Evolutionary conservation across 1,139 yeast genomes (phyloP).

Genomic region (Tardiomyces digboiensis): DNA sequence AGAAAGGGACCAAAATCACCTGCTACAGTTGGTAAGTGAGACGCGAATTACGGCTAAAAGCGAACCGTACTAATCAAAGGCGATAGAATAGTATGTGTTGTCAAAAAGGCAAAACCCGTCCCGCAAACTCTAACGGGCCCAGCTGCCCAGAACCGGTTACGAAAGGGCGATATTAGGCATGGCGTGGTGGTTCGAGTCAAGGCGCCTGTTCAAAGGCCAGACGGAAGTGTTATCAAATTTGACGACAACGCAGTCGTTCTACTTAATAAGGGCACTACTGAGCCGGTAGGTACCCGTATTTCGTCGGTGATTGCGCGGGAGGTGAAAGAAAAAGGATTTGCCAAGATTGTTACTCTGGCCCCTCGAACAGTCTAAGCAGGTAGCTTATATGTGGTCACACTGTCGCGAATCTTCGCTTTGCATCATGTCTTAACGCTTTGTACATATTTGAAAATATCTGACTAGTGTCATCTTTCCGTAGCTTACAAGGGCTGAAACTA

Average conservation of each 20-base stretch:
- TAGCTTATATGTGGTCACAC: not conserved
- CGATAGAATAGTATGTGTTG: conserved; percentile 90
- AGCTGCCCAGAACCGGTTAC: conserved; percentile 44
- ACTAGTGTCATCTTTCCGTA: too few relatives aligned
- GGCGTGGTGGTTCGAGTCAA: conserved; percentile 94
- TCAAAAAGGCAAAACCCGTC: conserved; percentile 83
- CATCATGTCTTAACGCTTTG: not conserved
- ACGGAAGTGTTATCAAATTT: conserved; percentile 79
- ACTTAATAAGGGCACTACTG: conserved; percentile 78
- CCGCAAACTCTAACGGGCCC: conserved; percentile 37
- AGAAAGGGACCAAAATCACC: conserved; percentile 80
- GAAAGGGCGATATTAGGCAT: conserved; percentile 92
- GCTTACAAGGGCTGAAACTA: too few relatives aligned
- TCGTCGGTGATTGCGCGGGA: conserved; percentile 90
- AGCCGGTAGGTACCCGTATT: conserved; percentile 93
- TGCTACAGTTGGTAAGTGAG: conserved; percentile 57
- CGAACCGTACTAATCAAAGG: conserved; percentile 8
- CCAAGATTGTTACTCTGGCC: conserved; percentile 85
- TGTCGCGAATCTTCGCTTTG: not conserved
- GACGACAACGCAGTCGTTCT: conserved; percentile 98
- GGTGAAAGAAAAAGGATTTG: conserved; percentile 72
- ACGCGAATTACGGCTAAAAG: conserved; percentile 7
- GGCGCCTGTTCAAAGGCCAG: conserved; percentile 75
- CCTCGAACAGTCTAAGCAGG: conserved; percentile 59
- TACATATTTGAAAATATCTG: too few relatives aligned